A percentile compares a stretch with the other conserved stretches of the same genome.
Evolutionary conservation across 805 yeast genomes (phyloP).

Genomic region (Wickerhamiella dianesei): DNA sequence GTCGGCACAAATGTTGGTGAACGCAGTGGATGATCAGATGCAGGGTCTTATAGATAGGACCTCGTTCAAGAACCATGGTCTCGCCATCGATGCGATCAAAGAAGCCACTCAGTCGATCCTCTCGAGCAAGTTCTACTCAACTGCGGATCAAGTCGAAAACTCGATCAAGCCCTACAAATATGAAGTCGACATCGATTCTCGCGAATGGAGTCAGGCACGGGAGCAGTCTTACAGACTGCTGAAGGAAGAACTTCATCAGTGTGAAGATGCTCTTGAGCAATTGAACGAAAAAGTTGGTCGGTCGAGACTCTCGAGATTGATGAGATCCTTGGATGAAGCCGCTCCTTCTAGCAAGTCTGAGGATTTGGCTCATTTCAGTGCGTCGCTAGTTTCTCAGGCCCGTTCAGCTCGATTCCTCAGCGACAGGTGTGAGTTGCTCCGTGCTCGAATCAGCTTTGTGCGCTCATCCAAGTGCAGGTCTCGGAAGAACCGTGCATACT

Average conservation of each 20-base stretch:
- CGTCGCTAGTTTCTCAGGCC: conserved; percentile 62
- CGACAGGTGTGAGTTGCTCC: conserved; percentile 56
- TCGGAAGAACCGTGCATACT: conserved; percentile 70
- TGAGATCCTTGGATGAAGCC: conserved; percentile 41
- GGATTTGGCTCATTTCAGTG: conserved; percentile 38
- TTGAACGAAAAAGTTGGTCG: conserved; percentile 68
- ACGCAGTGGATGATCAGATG: conserved; percentile 65
- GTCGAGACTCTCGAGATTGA: conserved; percentile 68
- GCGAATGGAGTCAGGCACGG: conserved; percentile 79
- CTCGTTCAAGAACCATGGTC: conserved; percentile 70
- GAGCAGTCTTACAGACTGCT: conserved; percentile 62
- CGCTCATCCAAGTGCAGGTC: conserved; percentile 62
- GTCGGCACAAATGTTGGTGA: conserved; percentile 70
- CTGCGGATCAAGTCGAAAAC: conserved; percentile 97
- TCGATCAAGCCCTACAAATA: conserved; percentile 96
- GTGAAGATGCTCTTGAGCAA: conserved; percentile 45
- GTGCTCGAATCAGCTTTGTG: conserved; percentile 63
- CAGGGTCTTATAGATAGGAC: conserved; percentile 60
- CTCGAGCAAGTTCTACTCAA: conserved; percentile 65
- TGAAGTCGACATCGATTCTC: conserved; percentile 89
- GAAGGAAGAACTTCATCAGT: conserved; percentile 76
- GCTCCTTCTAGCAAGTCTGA: conserved; percentile 38
- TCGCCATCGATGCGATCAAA: conserved; percentile 64
- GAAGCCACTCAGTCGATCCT: conserved; percentile 78
- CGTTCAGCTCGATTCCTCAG: conserved; percentile 66